Evolutionary conservation across 169 alveolate species (phyloP), one percentile per base, ranked within the genome.

Genomic region (Babesia bovis): DNA sequence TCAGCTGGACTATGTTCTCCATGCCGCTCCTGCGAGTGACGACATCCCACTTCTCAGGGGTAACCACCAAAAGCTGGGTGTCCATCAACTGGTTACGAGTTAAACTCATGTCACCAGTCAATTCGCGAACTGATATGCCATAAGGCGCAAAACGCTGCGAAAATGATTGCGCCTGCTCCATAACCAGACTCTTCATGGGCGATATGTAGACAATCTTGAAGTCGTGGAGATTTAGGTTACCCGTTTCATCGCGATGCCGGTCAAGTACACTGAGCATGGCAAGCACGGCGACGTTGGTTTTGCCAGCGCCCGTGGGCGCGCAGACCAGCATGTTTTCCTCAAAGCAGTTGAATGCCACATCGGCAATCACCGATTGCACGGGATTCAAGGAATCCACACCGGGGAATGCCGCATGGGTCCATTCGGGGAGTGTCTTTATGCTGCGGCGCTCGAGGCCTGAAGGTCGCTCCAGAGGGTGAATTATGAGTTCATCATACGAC

Each of bases 231-330:
- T 60, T 84, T 65, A 47, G 84, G 38, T 55, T 32, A 3, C 90
- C 89, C 45, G 66, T 60, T 53, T 56, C 85, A 35, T 84, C 83
- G 33, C 70, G 38, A 41, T 85, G 84, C 35, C 58, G 56, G 36
- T 44, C 83, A 26, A 98, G 77, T 68, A 94, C 97, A 71, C 97
- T 93, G 56, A 98, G 85, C 41, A 98, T 97, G 51, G 99, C 91
- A 60, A 98, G 90, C 81, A 98, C 82, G 55, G 99, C 99, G 55
- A 98, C 96, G 85, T 98, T 98, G 7, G 99, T 98, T 90, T 98
- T 98, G 21, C 99, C 99, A 7, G 99, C 98, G 10, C 99, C 99
- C 2, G 99, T 98, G 10, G 99, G 99, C 23, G 99, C 99, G 74
- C 99, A 97, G 7, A 98, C 93, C 42, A 98, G 85, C 93, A 98